Evolutionary conservation across 1,284 basidiomycete genomes (phyloP), one percentile per base, ranked within the genome.

Genomic region (Marasmius oreades): DNA sequence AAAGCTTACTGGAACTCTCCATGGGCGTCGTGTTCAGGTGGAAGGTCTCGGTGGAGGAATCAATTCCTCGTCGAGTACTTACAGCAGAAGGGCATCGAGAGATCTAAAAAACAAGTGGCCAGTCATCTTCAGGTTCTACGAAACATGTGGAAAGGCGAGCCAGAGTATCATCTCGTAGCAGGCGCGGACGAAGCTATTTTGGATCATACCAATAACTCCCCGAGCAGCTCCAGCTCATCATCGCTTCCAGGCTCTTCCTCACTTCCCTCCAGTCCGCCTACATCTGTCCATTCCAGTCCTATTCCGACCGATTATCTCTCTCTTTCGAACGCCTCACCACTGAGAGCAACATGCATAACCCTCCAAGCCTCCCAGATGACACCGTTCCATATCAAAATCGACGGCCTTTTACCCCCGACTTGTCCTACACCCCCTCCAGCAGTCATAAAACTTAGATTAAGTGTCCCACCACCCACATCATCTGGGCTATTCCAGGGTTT

Each of bases 121-220:
- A 88, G 85, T 66, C 89, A 92, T 66, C 88, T 92, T 53, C 89
- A 92, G 67, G 89, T 91, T 56, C 70, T 91, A 50, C 76, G 88
- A 46, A 91, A 90, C 66, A 91, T 91, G 88, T 90, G 88, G 88
- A 90, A 90, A 67, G 88, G 87, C 34, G 82, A 88, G 59, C 53
- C 62, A 75, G 69, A 76, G 61, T 73, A 67, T 59, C 70, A 86
- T 64, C 79, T 90, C 54, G 88, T 90, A 60, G 86, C 86, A 4
- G 88, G 81, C 51, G 85, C 85, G 45, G 89, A 91, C 62, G 88
- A 90, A 63, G 73, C 86, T 26, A 81, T 78, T 59, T 73, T 86
- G 55, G 24, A 70, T 70, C 12, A 67, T 67, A 20, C 76, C 78
- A 52, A 59, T 65, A 1, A 70, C 65, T 52, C 59, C 69, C 5